Evolutionary conservation across 345 rosid species (phyloP).

Genomic region (Aurinia saxatilis): DNA sequence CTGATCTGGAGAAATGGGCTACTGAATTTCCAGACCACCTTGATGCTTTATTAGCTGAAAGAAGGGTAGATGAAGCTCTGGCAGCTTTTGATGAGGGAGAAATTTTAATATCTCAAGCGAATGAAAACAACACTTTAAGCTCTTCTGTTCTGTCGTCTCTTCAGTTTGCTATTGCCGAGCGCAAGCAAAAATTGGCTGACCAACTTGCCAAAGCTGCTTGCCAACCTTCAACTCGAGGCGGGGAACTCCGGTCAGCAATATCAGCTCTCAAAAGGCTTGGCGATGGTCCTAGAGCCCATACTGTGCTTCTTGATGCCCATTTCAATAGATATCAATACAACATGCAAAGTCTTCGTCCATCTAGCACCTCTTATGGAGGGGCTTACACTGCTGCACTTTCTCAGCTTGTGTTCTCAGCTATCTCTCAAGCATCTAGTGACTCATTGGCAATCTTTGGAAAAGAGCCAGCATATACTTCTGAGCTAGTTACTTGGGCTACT

Average conservation of each 20-base stretch:
- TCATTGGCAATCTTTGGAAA: conserved; percentile 76
- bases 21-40: conserved; percentile 82
- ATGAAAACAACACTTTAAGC: conserved; percentile 45
- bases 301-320: conserved; percentile 85
- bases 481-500: conserved; percentile 98
- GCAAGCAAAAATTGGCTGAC: conserved; percentile 82
- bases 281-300: conserved; percentile 96
- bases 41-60: conserved; percentile 93
- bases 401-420: conserved; percentile 93
- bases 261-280: conserved; percentile 94
- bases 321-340: conserved; percentile 76
- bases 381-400: conserved; percentile 99
- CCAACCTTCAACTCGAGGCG: conserved; percentile 90
- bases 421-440: conserved; percentile 92
- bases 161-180: conserved; percentile 54
- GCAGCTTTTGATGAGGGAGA: conserved; percentile 90
- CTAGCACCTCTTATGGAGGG: conserved; percentile 96
- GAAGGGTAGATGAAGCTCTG: conserved; percentile 91
- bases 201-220: conserved; percentile 96
- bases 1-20: conserved; percentile 85
- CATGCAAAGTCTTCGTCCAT: conserved; percentile 95
- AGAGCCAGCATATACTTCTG: conserved; percentile 86
- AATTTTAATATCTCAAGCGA: conserved; percentile 50
- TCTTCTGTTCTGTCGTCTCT: conserved; percentile 42
- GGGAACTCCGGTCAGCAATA: conserved; percentile 91